These are phyloP conservation scores for Ogataea nakhonphanomensis DNA, from an alignment of 805 yeast genomes.

Conservation along the genomic window DNA sequence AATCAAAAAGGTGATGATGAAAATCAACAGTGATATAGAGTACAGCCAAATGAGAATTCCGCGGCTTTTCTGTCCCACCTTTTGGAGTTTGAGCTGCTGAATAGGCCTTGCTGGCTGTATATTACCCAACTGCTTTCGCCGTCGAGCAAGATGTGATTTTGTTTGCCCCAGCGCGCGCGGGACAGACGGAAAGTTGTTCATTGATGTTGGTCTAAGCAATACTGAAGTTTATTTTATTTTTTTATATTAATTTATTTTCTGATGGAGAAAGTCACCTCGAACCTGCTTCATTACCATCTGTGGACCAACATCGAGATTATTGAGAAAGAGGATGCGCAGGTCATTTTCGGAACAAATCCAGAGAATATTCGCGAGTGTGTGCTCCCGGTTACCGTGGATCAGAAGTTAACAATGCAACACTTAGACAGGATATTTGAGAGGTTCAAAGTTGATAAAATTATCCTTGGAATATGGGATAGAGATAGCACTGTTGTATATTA, in stretches of 20 bases:
- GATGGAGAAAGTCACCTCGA: constrained; percentile 35
- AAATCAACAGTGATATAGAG: constrained; percentile 40
- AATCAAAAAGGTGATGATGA: constrained; percentile 45
- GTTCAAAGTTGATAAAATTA: constrained; percentile 41
- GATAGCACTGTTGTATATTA: constrained; percentile 75
- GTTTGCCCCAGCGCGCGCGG: constrained; percentile 10
- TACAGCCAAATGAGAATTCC: constrained; percentile 39
- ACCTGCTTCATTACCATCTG: constrained; percentile 42
- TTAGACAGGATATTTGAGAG: constrained; percentile 40
- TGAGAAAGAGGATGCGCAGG: constrained; percentile 4
- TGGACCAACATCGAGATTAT: constrained; percentile 40
- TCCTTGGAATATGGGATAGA: constrained; percentile 53
- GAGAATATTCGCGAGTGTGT: constrained; percentile 28
- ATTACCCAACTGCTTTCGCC: constrained; percentile 4
- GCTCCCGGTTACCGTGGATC: constrained; percentile 33
- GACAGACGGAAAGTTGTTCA: constrained; percentile 4
- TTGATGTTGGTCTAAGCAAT: not conserved
- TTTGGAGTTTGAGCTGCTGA: constrained; percentile 12
- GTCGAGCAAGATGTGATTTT: constrained; percentile 9
- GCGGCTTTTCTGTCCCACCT: constrained; percentile 21
- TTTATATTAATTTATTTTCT: not conserved
- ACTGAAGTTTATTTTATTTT: not conserved
- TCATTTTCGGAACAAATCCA: constrained; percentile 36
- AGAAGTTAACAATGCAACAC: constrained; percentile 35
- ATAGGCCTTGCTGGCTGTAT: constrained; percentile 13